A percentile compares a stretch with the other conserved stretches of the same genome.
These are phyloP conservation scores for Pseudopyricularia javanii DNA, from an alignment of 2,329 filamentous ascomycete genomes.

Conservation along the genomic window DNA sequence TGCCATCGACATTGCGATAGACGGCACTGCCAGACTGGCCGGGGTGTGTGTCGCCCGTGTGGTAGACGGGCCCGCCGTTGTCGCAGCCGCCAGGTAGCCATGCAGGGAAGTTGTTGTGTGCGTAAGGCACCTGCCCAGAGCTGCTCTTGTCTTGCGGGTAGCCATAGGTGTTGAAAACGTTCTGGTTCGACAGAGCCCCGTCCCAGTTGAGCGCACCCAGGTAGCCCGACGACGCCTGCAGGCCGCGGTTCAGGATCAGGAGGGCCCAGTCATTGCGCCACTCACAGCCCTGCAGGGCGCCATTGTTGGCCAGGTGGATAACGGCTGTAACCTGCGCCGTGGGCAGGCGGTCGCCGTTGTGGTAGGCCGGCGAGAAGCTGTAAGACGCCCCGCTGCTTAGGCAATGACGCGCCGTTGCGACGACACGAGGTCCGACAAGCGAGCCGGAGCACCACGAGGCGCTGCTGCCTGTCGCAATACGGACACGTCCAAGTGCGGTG, in stretches of 20 bases:
- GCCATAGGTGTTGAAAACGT: neutral
- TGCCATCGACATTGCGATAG: neutral
- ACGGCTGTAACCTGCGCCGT: neutral
- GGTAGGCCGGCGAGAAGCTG: slow-evolving; percentile 3
- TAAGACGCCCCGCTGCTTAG: neutral
- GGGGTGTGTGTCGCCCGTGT: neutral
- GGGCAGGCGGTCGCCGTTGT: slow-evolving; percentile 1
- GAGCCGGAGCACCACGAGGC: slow-evolving; percentile 1
- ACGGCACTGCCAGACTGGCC: slow-evolving; percentile 1
- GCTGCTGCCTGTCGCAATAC: neutral
- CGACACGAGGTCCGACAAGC: neutral
- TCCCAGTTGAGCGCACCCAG: neutral
- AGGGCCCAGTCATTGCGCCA: slow-evolving; percentile 9
- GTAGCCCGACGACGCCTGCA: neutral
- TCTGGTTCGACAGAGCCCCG: neutral
- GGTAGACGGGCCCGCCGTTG: neutral
- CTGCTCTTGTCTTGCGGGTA: neutral
- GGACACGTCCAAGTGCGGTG: slow-evolving; percentile 2
- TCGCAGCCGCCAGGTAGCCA: neutral
- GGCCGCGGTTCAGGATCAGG: slow-evolving; percentile 5
- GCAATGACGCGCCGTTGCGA: slow-evolving; percentile 1
- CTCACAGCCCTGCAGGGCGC: slow-evolving; percentile 2
- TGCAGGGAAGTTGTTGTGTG: neutral
- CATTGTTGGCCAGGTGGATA: neutral
- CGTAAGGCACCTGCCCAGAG: neutral